These are phyloP conservation scores for Thermothielavioides terrestris DNA, from an alignment of 495 filamentous ascomycete genomes.

Conservation along the genomic window DNA sequence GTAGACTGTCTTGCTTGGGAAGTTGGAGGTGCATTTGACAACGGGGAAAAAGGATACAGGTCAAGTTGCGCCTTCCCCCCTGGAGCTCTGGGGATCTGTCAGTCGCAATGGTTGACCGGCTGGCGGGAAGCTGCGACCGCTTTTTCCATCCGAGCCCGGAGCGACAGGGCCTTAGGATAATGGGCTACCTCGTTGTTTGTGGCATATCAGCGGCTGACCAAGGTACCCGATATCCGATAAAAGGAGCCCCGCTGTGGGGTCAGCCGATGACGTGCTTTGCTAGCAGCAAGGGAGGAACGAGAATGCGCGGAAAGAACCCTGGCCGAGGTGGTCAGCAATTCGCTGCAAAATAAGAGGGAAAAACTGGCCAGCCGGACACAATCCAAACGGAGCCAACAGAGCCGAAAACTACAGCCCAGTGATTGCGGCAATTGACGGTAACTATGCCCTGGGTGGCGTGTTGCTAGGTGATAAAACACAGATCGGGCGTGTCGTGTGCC, in stretches of 20 bases:
- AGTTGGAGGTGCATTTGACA: neutral
- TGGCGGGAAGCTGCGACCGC: slow-evolving; percentile 23
- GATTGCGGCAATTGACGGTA: too few species aligned
- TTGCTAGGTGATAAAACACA: too few species aligned
- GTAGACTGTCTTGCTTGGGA: too few species aligned
- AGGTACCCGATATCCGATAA: slow-evolving; percentile 11
- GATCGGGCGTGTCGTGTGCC: too few species aligned
- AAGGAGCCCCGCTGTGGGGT: slow-evolving; percentile 8
- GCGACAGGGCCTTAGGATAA: neutral
- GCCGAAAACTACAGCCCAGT: too few species aligned
- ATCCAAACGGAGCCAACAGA: too few species aligned
- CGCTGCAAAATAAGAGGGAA: too few species aligned
- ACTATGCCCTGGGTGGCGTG: too few species aligned
- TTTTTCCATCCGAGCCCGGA: slow-evolving; percentile 23
- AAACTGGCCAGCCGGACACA: too few species aligned
- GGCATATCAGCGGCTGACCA: neutral
- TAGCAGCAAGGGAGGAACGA: too few species aligned
- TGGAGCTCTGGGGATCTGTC: neutral
- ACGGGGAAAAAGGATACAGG: neutral
- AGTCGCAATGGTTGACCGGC: neutral
- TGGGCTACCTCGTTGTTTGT: neutral
- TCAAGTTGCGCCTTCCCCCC: neutral
- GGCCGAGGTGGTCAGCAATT: too few species aligned
- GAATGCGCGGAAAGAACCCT: too few species aligned
- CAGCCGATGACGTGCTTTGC: slow-evolving; percentile 19